These are phyloP conservation scores for Collybia sp. DNA, from an alignment of 768 basidiomycete species.

Conservation along the genomic window DNA sequence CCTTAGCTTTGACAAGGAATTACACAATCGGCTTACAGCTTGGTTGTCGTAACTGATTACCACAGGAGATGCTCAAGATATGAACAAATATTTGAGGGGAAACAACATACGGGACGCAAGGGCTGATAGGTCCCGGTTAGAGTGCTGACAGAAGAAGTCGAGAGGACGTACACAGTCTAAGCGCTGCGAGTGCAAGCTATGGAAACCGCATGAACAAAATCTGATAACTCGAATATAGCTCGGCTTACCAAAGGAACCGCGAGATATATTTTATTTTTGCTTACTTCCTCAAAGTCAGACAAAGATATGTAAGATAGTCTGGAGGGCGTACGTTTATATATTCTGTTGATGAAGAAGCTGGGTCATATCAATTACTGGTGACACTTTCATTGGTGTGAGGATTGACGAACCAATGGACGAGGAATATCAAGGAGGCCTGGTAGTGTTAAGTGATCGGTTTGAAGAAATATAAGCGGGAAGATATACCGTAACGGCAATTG, in stretches of 20 bases:
- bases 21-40: no score
- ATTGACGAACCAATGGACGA: slow-evolving; percentile 43
- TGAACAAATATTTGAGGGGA: no score
- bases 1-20: no score
- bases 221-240: no score
- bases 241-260: slow-evolving; percentile 23
- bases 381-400: neutral
- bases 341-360: slow-evolving; percentile 36
- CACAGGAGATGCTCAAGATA: no score
- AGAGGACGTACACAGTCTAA: slow-evolving; percentile 22
- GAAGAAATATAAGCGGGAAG: neutral
- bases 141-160: neutral
- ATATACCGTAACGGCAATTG: slow-evolving; percentile 29
- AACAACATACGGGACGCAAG: no score
- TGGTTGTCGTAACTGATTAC: no score
- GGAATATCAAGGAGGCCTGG: slow-evolving; percentile 41
- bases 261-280: slow-evolving; percentile 26
- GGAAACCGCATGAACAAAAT: neutral
- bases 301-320: neutral
- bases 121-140: no score
- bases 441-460: neutral
- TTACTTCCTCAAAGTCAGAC: slow-evolving; percentile 19
- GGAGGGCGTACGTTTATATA: slow-evolving; percentile 29
- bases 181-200: slow-evolving; percentile 22
- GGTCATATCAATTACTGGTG: neutral